A percentile compares a stretch with the other conserved stretches of the same genome.
Evolutionary conservation across 164 flowering plant species (phyloP).

Genomic region (Akebia trifoliata): DNA sequence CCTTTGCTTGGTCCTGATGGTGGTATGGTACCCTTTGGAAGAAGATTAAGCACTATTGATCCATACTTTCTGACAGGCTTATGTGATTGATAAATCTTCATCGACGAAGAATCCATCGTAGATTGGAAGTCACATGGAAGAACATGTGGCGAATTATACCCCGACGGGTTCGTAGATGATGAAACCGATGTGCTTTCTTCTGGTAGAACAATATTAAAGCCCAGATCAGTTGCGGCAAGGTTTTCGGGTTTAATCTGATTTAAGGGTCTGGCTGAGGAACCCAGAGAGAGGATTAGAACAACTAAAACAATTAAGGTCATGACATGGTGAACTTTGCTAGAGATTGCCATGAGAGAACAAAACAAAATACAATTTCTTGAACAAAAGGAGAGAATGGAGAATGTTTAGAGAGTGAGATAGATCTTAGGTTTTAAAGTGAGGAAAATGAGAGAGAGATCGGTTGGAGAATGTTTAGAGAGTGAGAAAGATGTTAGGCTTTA

Average conservation of each 20-base stretch:
- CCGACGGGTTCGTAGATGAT: no score
- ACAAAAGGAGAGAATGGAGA: not conserved
- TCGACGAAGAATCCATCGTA: no score
- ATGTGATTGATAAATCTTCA: not conserved
- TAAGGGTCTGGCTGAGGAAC: not conserved
- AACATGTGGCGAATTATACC: no score
- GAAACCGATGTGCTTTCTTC: no score
- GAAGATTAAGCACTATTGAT: slow-evolving; percentile 24
- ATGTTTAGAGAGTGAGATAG: not conserved
- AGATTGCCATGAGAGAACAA: not conserved
- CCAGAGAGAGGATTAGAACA: not conserved
- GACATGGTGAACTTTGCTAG: not conserved
- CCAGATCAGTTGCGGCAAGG: no score
- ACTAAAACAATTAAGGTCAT: not conserved
- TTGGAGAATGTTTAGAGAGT: not conserved
- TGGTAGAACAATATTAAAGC: no score
- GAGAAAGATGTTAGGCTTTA: not conserved
- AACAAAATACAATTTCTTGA: not conserved
- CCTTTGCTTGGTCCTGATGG: slow-evolving; percentile 47
- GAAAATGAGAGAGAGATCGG: not conserved
- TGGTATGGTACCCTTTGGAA: slow-evolving; percentile 33
- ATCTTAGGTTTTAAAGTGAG: not conserved
- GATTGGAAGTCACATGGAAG: not conserved
- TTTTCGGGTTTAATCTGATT: no score
- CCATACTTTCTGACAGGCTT: slow-evolving; percentile 16